Base-by-base conservation (phyloP, 2,329 filamentous ascomycete species). In the Fusarium humuli region DNA sequence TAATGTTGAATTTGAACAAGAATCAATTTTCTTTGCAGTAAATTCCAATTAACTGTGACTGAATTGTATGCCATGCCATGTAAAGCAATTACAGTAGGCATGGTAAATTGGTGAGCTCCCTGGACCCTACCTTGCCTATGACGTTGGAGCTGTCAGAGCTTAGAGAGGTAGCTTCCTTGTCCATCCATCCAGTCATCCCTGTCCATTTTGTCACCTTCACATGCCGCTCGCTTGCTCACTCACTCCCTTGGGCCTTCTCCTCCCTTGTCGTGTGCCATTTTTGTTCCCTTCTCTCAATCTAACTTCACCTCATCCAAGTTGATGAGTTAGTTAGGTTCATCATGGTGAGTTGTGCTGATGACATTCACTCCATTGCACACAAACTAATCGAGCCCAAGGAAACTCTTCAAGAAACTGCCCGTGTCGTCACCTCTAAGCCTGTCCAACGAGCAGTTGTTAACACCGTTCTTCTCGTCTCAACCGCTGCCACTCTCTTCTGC, bases 391-490 rank as follows among this genome's bases (percentile, higher is more conserved):
- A 48, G 23, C 22, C 32, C 48, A 57, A 81, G 80, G 79, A 81
- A 54, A 74, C 76, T n/a, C 57, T 82, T 25, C 75, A 78, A 62
- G 79, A 81, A 57, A 77, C 79, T 13, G 76, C 73, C 30, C 77
- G 79, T 62, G 78, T 79, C 29, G 79, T 81, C 20, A 87, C 86
- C 41, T 88, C 87, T 60, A 83, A 84, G 68, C 79, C 82, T 11
- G 83, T 84, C n/a, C 84, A 85, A 73, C 81, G 84, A 65, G 81
- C 81, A 3, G 80, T 85, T 59, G 76, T 89, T 45, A 84, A 84
- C 64, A 80, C 82, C 3, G 75, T 81, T 18, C 78, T 89, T 22
- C 79, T 87, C 22, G 72, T 80, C 7, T 78, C 78, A 13, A 78
- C 81, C 6, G 84, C 83, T 3, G 66, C 80, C 4, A 76, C 82